Base-by-base conservation (phyloP, 2,329 filamentous ascomycete species). In the Zelopaecilomyces penicillatus region DNA sequence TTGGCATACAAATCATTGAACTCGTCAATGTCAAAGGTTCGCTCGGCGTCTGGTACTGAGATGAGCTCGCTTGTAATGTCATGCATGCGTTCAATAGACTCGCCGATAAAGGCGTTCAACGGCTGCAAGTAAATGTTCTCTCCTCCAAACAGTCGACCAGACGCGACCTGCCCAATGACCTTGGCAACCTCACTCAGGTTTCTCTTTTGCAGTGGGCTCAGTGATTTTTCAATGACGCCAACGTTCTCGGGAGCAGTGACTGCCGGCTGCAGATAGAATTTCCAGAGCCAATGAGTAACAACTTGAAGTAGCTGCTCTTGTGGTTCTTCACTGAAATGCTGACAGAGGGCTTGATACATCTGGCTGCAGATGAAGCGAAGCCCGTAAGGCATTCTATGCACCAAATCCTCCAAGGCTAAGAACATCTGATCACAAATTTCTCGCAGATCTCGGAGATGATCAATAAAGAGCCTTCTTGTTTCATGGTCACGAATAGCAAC, bases 1-100 rank as follows among this genome's bases (percentile, higher is more conserved):
- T 94, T 90, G 45, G 91, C 87, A 61, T 97, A 97, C 5, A 98
- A 76, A 59, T 98, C 93, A 61, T 96, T 97, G 77, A 93, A 98
- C 63, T 97, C 93, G 61, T 98, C 93, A 61, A 98, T 96, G 64
- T 97, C 90, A 60, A 97, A 98, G 27, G 93, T 93, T 42, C 80
- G 76, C 65, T 98, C 93, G 0, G 88, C 87, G 56, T 93, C 84
- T 10, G 85, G 82, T 9, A 97, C 86, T 9, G 84, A 80, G 53
- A 98, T 87, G 49, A 97, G 66, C 31, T 84, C 79, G 38, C 75
- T 76, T 66, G 86, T 87, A 37, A 93, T 87, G 9, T 84, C 76
- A 30, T 79, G 77, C 47, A 96, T 73, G 27, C 90, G 78, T 54
- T 88, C 82, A 40, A 95, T 82, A 0, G 90, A 90, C 49, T 96